Evolutionary conservation across 345 rosid species (phyloP).

Genomic region (Rhodamnia argentea): DNA sequence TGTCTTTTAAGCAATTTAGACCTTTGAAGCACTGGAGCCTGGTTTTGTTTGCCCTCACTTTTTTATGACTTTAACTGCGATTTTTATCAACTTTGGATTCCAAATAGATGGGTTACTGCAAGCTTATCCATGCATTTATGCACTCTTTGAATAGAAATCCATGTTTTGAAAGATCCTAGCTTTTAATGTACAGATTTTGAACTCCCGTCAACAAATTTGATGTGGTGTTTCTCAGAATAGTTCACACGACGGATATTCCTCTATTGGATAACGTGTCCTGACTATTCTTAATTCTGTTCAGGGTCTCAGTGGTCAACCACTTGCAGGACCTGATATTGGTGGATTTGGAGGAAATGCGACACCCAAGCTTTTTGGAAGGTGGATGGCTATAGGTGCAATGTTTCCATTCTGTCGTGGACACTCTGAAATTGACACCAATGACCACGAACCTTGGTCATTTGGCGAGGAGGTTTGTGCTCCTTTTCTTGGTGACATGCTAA

Average conservation of each 20-base stretch:
- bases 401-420: conserved; percentile 94
- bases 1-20: not conserved
- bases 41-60: not conserved
- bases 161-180: not conserved
- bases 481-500: not conserved
- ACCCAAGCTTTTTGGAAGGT: conserved; percentile 77
- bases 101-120: not conserved
- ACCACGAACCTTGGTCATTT: conserved; percentile 96
- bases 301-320: conserved; percentile 96
- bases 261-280: not conserved
- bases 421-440: conserved; percentile 50
- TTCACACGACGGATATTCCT: not conserved
- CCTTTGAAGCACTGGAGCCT: not conserved
- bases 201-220: not conserved
- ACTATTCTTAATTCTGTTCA: conserved; percentile 12
- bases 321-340: conserved; percentile 96
- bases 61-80: not conserved
- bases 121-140: not conserved
- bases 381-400: conserved; percentile 96
- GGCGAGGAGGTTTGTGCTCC: conserved; percentile 72
- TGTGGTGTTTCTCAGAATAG: not conserved
- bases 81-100: not conserved
- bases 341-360: conserved; percentile 89
- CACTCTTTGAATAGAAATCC: not conserved
- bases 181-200: not conserved